Evolutionary conservation across 345 rosid species (phyloP).

Genomic region (Crucihimalaya himalaica): DNA sequence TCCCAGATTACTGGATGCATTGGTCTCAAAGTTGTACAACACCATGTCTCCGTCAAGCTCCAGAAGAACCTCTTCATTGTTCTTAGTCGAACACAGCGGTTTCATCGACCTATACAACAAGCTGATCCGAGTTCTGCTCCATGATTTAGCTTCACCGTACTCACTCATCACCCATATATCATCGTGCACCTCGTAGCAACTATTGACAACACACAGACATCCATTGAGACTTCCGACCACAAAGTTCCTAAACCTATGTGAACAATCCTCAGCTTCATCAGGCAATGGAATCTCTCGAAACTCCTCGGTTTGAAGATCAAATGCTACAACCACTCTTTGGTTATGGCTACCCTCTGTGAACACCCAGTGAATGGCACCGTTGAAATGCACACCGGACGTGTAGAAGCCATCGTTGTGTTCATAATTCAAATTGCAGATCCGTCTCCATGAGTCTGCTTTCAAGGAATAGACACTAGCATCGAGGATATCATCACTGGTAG

Average conservation of each 20-base stretch:
- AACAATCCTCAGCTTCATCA: constrained; percentile 37
- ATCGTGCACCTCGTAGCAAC: constrained; percentile 40
- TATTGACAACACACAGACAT: constrained; percentile 42
- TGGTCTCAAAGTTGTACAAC: constrained; percentile 41
- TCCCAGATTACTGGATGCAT: constrained; percentile 28
- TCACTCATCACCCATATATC: constrained; percentile 50
- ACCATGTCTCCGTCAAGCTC: constrained; percentile 51
- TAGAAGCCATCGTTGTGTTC: constrained; percentile 29
- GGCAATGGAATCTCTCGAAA: constrained; percentile 43
- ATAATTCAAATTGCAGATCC: constrained; percentile 25
- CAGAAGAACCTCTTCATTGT: constrained; percentile 37
- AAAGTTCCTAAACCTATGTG: constrained; percentile 36
- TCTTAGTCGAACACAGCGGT: constrained; percentile 45
- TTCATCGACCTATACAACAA: constrained; percentile 44
- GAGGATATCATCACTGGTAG: background rate
- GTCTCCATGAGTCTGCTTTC: constrained; percentile 41
- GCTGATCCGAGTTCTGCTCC: constrained; percentile 43
- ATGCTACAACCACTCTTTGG: constrained; percentile 31
- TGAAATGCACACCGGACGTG: constrained; percentile 39
- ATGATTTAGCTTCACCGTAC: constrained; percentile 40
- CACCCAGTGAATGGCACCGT: constrained; percentile 47
- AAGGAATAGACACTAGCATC: constrained; percentile 44
- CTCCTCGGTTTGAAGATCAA: constrained; percentile 42
- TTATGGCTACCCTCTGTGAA: background rate
- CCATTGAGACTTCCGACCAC: constrained; percentile 39